Evolutionary conservation across 2,329 filamentous ascomycete genomes (phyloP).

Genomic region (Calycina herbarum): DNA sequence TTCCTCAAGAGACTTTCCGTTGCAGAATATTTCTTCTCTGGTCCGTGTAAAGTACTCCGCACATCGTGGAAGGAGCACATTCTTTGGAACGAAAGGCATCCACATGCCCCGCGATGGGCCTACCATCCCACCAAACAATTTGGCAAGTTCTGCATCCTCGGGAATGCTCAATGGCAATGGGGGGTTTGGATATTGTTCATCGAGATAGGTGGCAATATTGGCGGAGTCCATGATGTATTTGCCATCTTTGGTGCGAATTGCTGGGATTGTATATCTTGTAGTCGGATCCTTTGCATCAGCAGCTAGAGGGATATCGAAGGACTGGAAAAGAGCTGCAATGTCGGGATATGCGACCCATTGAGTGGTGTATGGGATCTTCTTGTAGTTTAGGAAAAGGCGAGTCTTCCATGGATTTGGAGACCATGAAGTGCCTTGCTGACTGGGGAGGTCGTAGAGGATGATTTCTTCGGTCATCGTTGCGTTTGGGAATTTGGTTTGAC

Average conservation of each 20-base stretch:
- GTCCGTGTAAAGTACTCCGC: conserved; percentile 38
- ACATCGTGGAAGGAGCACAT: background rate
- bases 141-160: conserved; percentile 47
- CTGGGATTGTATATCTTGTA: conserved; percentile 54
- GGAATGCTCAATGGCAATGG: conserved; percentile 58
- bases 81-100: background rate
- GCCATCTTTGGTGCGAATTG: conserved; percentile 55
- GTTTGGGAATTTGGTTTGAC: background rate
- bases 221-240: conserved; percentile 64
- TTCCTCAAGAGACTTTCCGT: conserved; percentile 55
- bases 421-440: conserved; percentile 40
- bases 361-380: conserved; percentile 65
- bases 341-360: conserved; percentile 71
- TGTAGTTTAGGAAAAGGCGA: conserved; percentile 67
- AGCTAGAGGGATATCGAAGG: conserved; percentile 31
- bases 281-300: conserved; percentile 41
- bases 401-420: conserved; percentile 72
- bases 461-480: background rate
- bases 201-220: conserved; percentile 59
- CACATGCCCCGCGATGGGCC: background rate
- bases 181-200: conserved; percentile 58
- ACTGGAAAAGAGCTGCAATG: conserved; percentile 49
- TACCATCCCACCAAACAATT: conserved; percentile 2
- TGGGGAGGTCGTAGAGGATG: background rate
- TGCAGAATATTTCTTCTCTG: conserved; percentile 43